Conservation (phyloP, 345 rosid species). For the Acer yangbiense region DNA sequence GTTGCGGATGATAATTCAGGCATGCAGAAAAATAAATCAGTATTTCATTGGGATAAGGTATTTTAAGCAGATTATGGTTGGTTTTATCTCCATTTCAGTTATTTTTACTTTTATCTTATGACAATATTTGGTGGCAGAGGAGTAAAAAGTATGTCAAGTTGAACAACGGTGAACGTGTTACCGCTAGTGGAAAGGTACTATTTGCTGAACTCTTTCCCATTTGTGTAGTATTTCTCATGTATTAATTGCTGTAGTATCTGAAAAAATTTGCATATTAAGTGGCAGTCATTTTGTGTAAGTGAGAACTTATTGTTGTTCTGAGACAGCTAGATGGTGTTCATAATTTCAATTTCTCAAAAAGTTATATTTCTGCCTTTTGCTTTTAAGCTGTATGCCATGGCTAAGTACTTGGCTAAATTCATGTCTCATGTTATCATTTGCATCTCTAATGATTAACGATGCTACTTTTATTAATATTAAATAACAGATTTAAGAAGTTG, state of each 20-base stretch:
- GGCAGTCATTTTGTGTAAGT: neutral
- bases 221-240: neutral
- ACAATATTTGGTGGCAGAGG: slow-evolving; percentile 59
- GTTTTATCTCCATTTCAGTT: neutral
- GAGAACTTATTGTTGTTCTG: neutral
- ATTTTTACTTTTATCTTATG: neutral
- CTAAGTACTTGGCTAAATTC: neutral
- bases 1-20: slow-evolving; percentile 90
- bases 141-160: slow-evolving; percentile 90
- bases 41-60: slow-evolving; percentile 98
- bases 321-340: neutral
- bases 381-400: neutral
- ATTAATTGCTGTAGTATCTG: neutral
- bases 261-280: neutral
- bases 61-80: slow-evolving; percentile 11
- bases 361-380: neutral
- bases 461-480: neutral
- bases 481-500: neutral
- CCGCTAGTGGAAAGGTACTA: slow-evolving; percentile 97
- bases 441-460: neutral
- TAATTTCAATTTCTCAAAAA: neutral
- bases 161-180: slow-evolving; percentile 93
- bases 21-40: slow-evolving; percentile 71
- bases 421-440: neutral
- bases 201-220: slow-evolving; percentile 3